Evolutionary conservation across 306 rosid species (phyloP), one percentile per base, ranked within the genome.

Genomic region (Nissolia schottii): DNA sequence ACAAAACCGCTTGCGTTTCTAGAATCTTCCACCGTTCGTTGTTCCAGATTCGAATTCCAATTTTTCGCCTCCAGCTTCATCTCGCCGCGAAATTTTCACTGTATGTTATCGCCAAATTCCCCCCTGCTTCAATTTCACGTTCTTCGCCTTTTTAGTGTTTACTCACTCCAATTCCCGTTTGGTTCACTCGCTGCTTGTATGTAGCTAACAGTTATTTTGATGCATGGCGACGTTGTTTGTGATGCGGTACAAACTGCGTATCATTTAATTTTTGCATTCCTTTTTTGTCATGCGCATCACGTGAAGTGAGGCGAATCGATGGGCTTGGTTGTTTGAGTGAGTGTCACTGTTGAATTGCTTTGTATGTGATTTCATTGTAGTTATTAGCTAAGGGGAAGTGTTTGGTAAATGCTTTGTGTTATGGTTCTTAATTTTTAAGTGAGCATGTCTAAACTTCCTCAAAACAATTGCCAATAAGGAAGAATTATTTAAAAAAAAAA

Each of bases 31-130:
- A 51, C 20, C 6, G 19, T n/a, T 62, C 53, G 38, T 15, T 68
- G 58, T 71, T 71, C 53, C 48, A 61, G 54, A 20, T 83, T 53
- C 25, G 83, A 80, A 45, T 84, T 90, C 81, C 79, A 61, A 34
- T 76, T 81, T 45, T 37, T 37, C 12, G 3, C 6, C 19, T 2
- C 15, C 51, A n/a, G 9, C 51, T 45, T n/a, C 51, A 45, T 45
- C 51, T 45, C 51, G 51, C 51, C 51, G 64, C 22, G 65, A 38
- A 55, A 55, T 70, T 37, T n/a, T 70, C 55, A 31, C 29, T 28
- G 48, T 37, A 31, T 51, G 19, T 60, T 70, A 13, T 75, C 41
- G n/a, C 14, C 11, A 15, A 3, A 3, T 15, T 2, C 31, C 25
- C 49, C 31, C 25, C 49, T 43, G 70, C 77, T 75, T 67, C 25